Evolutionary conservation across 768 basidiomycete species (phyloP), one percentile per base, ranked within the genome.

Genomic region (Kwoniella dendrophila): DNA sequence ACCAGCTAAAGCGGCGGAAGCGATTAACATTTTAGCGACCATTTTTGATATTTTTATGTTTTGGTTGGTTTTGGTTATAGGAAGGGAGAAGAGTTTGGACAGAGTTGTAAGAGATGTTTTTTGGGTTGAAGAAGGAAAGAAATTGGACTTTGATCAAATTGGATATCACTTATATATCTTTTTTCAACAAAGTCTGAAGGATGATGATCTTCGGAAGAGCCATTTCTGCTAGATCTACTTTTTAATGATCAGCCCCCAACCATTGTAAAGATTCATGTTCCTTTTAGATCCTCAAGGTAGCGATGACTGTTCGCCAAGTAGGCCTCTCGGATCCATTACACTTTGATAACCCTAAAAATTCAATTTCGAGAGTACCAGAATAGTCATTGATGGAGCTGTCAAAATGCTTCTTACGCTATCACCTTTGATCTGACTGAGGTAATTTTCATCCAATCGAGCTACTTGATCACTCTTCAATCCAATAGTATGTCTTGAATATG

Each of bases 1-100:
- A 51, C 48, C 57, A 44, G 69, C 73, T 22, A 71, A 40, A 40
- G 66, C 56, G 27, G 64, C 54, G 36, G 68, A 57, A 43, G 34
- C 40, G 36, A 45, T 29, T 16, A 56, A 22, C 56, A 36, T 32
- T 33, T 59, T 34, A 18, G 64, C 52, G 44, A 68, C 33, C 73
- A 75, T 72, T 47, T 59, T 70, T 32, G 33, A 22, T 24, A 20
- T 6, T 11, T 8, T 38, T 38, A 8, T 8, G 32, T 55, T 20
- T 38, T 20, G 27, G 20, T 51, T 41, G 50, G n/a, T 16, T 51
- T 49, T 36, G 41, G 11, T 45, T 27, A 27, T 38, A 24, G 36
- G 29, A 52, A 60, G 59, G 49, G 41, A 29, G 26, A 30, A 34
- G 20, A 36, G 18, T 26, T 12, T 12, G 40, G 32, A 18, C 6